Conservation (phyloP, 148 eudicot species). For the Rhododendron molle region DNA sequence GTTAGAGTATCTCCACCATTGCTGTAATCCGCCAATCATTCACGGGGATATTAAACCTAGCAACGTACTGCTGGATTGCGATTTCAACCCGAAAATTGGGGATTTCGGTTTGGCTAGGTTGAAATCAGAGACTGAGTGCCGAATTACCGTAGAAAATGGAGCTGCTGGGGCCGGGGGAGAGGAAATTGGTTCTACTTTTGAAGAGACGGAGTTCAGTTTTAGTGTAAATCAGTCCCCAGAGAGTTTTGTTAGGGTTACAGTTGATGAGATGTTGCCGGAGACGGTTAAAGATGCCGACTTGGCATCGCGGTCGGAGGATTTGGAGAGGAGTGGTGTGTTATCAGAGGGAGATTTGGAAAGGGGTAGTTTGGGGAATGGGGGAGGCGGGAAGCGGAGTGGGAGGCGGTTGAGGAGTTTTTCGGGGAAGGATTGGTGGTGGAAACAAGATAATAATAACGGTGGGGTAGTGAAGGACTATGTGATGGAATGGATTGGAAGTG, state of each 20-base stretch:
- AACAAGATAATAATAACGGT: slow-evolving; percentile 32
- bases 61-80: slow-evolving; percentile 60
- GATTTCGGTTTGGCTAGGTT: slow-evolving; percentile 92
- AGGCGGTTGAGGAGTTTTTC: slow-evolving; percentile 31
- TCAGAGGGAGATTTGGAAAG: slow-evolving; percentile 47
- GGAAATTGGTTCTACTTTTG: slow-evolving; percentile 44
- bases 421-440: slow-evolving; percentile 65
- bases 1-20: slow-evolving; percentile 62
- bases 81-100: slow-evolving; percentile 62
- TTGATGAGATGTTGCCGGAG: slow-evolving; percentile 63
- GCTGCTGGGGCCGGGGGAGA: slow-evolving; percentile 23
- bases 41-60: slow-evolving; percentile 97
- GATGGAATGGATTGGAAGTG: slow-evolving; percentile 89
- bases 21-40: slow-evolving; percentile 64
- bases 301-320: neutral
- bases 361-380: slow-evolving; percentile 26
- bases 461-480: slow-evolving; percentile 82
- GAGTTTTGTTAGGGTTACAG: slow-evolving; percentile 36
- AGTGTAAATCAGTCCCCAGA: slow-evolving; percentile 57
- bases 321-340: slow-evolving; percentile 20
- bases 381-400: slow-evolving; percentile 18
- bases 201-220: slow-evolving; percentile 21
- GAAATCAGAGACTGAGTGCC: slow-evolving; percentile 34
- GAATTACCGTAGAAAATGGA: slow-evolving; percentile 20
- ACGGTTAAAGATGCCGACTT: neutral